Conservation (phyloP, 805 yeast genomes). For the Tetrapisispora arboricola region DNA sequence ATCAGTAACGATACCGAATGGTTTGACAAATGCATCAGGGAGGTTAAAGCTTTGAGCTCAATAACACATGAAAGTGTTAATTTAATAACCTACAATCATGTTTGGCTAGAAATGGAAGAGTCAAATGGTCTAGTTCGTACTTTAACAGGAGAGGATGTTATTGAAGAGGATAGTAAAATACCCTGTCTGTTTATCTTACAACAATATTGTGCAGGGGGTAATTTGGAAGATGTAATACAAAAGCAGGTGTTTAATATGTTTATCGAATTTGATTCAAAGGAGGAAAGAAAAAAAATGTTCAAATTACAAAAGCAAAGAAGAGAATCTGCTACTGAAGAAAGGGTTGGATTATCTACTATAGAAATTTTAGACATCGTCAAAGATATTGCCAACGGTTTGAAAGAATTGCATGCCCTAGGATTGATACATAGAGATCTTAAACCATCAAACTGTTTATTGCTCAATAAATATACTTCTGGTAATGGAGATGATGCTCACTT, state of each 20-base stretch:
- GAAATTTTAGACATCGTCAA: conserved; percentile 61
- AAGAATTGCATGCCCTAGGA: conserved; percentile 60
- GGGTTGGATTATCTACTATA: conserved; percentile 34
- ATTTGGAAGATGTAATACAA: conserved; percentile 56
- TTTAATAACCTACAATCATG: conserved; percentile 79
- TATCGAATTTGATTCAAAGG: conserved; percentile 13
- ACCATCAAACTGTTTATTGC: conserved; percentile 74
- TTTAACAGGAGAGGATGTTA: conserved; percentile 10
- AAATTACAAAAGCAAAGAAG: conserved; percentile 14
- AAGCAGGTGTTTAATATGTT: conserved; percentile 30
- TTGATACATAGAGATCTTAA: conserved; percentile 83
- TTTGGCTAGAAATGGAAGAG: conserved; percentile 69
- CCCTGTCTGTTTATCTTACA: conserved; percentile 76
- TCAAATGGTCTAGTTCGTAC: conserved; percentile 30
- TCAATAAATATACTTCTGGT: conserved; percentile 18
- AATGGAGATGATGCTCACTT: conserved; percentile 21
- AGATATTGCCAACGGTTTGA: conserved; percentile 62
- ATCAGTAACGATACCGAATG: conserved; percentile 68
- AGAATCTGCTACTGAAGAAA: not conserved
- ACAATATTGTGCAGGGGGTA: conserved; percentile 86
- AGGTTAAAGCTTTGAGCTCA: conserved; percentile 58
- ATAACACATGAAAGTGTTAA: conserved; percentile 43
- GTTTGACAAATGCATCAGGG: conserved; percentile 60
- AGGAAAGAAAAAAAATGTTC: conserved; percentile 31
- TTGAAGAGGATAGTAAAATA: conserved; percentile 16